Percentiles rank a stretch among this genome's conserved stretches.
These are phyloP conservation scores for Butyriboletus loyo DNA, from an alignment of 768 basidiomycete species.

Conservation along the genomic window DNA sequence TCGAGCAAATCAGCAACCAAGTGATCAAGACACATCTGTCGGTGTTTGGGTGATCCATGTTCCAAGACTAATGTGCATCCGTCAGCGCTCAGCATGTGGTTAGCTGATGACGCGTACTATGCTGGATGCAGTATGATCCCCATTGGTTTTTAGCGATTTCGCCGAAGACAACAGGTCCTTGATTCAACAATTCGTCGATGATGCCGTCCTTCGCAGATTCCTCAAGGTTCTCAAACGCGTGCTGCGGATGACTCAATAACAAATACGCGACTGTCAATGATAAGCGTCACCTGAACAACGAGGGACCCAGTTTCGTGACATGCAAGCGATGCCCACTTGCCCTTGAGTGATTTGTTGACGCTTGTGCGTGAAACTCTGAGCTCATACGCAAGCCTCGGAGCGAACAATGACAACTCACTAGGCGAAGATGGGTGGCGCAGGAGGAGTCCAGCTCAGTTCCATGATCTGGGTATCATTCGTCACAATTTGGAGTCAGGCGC, in stretches of 20 bases:
- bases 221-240: conserved; percentile 84
- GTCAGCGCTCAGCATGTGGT: conserved; percentile 2
- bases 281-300: conserved; percentile 67
- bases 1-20: conserved; percentile 73
- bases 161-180: conserved; percentile 61
- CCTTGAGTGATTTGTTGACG: conserved; percentile 83
- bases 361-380: conserved; percentile 35
- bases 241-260: conserved; percentile 40
- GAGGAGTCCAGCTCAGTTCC: conserved; percentile 85
- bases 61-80: conserved; percentile 58
- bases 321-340: conserved; percentile 85
- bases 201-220: conserved; percentile 82
- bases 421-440: conserved; percentile 84
- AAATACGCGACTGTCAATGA: neutral
- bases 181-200: conserved; percentile 77
- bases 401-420: conserved; percentile 50
- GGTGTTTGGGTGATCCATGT: conserved; percentile 76
- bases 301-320: conserved; percentile 90
- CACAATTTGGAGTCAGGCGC: conserved; percentile 1
- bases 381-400: neutral
- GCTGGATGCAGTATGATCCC: conserved; percentile 86
- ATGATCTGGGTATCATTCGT: conserved; percentile 57
- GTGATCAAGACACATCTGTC: conserved; percentile 73
- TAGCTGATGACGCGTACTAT: conserved; percentile 51
- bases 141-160: conserved; percentile 86